Evolutionary conservation across 768 basidiomycete species (phyloP).

Genomic region (Termitomyces sp.): DNA sequence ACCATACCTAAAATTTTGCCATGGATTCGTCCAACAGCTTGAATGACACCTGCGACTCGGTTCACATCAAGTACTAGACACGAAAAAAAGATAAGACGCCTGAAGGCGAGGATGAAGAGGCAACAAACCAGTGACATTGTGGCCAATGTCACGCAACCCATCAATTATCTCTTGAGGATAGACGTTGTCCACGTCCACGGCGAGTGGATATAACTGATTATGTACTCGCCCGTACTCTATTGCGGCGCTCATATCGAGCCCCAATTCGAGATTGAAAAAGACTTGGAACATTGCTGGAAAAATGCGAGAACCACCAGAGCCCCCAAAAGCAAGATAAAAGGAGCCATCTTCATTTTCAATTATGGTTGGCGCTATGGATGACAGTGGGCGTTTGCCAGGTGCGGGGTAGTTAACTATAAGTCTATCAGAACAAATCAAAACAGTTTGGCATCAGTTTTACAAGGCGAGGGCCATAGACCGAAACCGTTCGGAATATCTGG

Average conservation of each 20-base stretch:
- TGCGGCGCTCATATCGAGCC: conserved; percentile 70
- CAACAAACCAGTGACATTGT: conserved; percentile 59
- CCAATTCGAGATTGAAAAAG: conserved; percentile 76
- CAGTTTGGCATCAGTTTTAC: conserved; percentile 25
- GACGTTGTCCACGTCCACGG: conserved; percentile 54
- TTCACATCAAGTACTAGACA: conserved; percentile 55
- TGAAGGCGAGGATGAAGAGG: background rate
- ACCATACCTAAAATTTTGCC: conserved; percentile 61
- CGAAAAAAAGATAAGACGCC: background rate
- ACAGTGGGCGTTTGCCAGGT: conserved; percentile 84
- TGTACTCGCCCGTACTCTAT: conserved; percentile 85
- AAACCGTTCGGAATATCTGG: conserved; percentile 83
- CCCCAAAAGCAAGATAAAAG: conserved; percentile 72
- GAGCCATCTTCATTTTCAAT: conserved; percentile 71
- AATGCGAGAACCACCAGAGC: conserved; percentile 84
- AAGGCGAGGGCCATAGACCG: conserved; percentile 77
- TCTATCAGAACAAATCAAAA: conserved; percentile 1
- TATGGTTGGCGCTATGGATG: conserved; percentile 78
- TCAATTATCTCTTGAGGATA: conserved; percentile 54
- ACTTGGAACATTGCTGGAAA: conserved; percentile 77
- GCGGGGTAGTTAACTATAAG: conserved; percentile 79
- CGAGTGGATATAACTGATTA: conserved; percentile 73
- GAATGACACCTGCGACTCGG: conserved; percentile 71
- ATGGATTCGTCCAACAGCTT: conserved; percentile 51
- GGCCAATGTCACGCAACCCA: conserved; percentile 55